Base-by-base conservation (phyloP, 495 filamentous ascomycete species). In the Penicillium goetzii region DNA sequence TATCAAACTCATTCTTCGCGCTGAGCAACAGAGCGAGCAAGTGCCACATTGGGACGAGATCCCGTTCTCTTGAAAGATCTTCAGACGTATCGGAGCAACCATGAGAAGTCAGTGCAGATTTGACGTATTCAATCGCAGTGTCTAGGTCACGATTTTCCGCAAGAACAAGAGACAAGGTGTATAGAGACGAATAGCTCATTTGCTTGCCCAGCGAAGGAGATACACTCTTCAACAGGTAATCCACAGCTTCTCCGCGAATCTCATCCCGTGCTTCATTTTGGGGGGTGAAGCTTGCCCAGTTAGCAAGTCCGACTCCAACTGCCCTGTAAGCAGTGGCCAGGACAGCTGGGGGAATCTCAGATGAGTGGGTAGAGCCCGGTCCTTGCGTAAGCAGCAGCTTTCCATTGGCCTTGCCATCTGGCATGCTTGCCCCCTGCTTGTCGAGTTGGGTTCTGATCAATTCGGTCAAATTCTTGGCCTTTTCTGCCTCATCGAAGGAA, bases 21-120 rank as follows among this genome's bases (percentile, higher is more conserved):
- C 92, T 97, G 10, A 98, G 81, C 32, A 97, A 78, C 38, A 98
- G 78, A 2, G 91, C 88, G 55, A 98, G 84, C 3, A 97, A 80
- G 76, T 99, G 96, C 90, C 95, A 96, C 17, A 81, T 56, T 12
- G 79, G 68, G 14, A 83, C 73, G 15, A 79, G 70, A 45, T 81
- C 79, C 15, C 79, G 71, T 52, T 81, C 76, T 36, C 72, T 74
- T 11, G 69, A 66, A 36, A 79, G 73, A 57, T 72, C 65, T 10
- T 68, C 71, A 7, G 74, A 65, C 4, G 58, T 32, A 47, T 61
- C 59, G 1, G 74, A 69, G 21, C 72, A 65, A 21, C 64, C 65
- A 67, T 80, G 72, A 30, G 72, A 74, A n/a, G 72, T 74, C 34
- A 90, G 68, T 8, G 85, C 81, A 72, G 84, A 78, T 80, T 88